Evolutionary conservation across 495 filamentous ascomycete species (phyloP).

Genomic region (Podospora fimiseda): DNA sequence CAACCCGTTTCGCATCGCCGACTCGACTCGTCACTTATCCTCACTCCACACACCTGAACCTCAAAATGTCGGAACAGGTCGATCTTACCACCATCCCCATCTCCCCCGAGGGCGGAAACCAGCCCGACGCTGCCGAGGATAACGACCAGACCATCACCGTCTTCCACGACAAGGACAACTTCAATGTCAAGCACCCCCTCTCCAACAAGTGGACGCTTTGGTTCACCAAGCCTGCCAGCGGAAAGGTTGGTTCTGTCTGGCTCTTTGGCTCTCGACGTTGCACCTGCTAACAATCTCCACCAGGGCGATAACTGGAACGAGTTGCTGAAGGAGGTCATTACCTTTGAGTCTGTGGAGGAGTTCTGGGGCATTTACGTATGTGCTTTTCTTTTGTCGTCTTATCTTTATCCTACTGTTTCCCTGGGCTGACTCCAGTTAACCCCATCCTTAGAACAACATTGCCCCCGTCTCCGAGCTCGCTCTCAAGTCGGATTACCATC

Average conservation of each 20-base stretch:
- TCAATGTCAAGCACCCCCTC: slow-evolving; percentile 96
- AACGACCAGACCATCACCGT: slow-evolving; percentile 68
- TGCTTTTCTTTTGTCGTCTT: slow-evolving; percentile 10
- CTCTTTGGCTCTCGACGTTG: neutral
- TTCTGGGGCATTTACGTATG: slow-evolving; percentile 99
- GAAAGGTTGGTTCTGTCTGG: slow-evolving; percentile 61
- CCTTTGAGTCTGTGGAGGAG: slow-evolving; percentile 96
- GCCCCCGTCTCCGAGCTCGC: slow-evolving; percentile 89
- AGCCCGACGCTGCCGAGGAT: slow-evolving; percentile 33
- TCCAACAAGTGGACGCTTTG: slow-evolving; percentile 97
- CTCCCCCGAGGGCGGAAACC: slow-evolving; percentile 54
- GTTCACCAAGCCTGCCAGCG: slow-evolving; percentile 98
- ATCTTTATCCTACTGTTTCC: neutral
- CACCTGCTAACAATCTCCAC: slow-evolving; percentile 11
- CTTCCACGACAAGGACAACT: slow-evolving; percentile 95
- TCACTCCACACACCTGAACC: neutral
- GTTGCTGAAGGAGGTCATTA: slow-evolving; percentile 94
- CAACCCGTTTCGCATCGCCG: slow-evolving; percentile 4
- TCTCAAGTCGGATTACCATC: slow-evolving; percentile 97
- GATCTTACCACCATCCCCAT: slow-evolving; percentile 64
- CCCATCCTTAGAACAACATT: slow-evolving; percentile 80
- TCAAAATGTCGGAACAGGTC: slow-evolving; percentile 46
- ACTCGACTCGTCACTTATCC: too few species aligned
- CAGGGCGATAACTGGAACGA: slow-evolving; percentile 99
- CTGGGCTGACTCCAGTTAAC: slow-evolving; percentile 18